Evolutionary conservation across 2,329 filamentous ascomycete species (phyloP).

Genomic region (Apiospora hydei): DNA sequence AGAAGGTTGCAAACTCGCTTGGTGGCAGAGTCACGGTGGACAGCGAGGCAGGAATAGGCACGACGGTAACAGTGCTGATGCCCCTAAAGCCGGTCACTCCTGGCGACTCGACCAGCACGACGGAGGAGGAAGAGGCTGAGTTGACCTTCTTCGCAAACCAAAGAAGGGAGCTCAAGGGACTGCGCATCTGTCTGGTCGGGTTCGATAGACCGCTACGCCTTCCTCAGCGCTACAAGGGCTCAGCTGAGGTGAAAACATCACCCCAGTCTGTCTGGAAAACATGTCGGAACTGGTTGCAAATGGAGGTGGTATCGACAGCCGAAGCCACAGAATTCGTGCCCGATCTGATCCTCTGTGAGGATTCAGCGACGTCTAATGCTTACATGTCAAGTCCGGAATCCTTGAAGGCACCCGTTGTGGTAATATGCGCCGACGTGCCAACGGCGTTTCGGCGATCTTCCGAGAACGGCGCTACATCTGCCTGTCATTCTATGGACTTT

Average conservation of each 20-base stretch:
- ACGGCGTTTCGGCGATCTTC: slow-evolving; percentile 5
- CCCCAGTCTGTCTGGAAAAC: slow-evolving; percentile 34
- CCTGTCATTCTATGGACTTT: slow-evolving; percentile 1
- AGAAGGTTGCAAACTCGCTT: slow-evolving; percentile 36
- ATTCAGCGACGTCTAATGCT: slow-evolving; percentile 26
- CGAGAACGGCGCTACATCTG: neutral
- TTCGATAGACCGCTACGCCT: slow-evolving; percentile 24
- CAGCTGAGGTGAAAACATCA: slow-evolving; percentile 24
- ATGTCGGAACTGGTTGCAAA: slow-evolving; percentile 44
- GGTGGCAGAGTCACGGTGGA: slow-evolving; percentile 32
- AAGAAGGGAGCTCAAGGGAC: slow-evolving; percentile 28
- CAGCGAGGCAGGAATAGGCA: slow-evolving; percentile 36
- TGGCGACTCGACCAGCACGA: slow-evolving; percentile 31
- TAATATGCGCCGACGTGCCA: neutral
- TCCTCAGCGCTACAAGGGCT: slow-evolving; percentile 19
- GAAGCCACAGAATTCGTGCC: slow-evolving; percentile 28
- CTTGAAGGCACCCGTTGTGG: neutral
- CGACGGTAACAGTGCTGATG: slow-evolving; percentile 44
- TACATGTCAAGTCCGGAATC: slow-evolving; percentile 27
- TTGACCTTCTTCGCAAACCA: slow-evolving; percentile 36
- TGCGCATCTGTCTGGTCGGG: slow-evolving; percentile 40
- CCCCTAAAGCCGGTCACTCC: slow-evolving; percentile 35
- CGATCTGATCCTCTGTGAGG: slow-evolving; percentile 37
- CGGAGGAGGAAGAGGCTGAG: slow-evolving; percentile 33
- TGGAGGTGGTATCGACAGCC: slow-evolving; percentile 36